Base-by-base conservation (phyloP, 805 yeast species). In the Hanseniaspora meyeri region DNA sequence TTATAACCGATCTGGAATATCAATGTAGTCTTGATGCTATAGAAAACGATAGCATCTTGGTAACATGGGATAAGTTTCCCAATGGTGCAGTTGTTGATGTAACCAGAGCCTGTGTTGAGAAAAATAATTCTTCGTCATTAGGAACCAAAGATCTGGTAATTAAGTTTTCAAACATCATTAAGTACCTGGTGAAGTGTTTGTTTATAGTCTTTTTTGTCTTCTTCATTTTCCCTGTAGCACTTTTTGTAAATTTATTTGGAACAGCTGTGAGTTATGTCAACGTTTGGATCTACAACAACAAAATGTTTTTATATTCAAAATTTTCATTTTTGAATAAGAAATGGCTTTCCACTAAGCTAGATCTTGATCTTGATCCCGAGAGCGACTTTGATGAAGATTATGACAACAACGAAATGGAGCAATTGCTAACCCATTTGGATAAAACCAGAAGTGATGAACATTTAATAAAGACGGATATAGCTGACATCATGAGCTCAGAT, bases 1-100 rank as follows among this genome's bases (percentile, higher is more conserved):
- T 74, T 67, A 83, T 91, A 58, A 75, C 91, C 3, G 75, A 81
- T 34, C 37, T 29, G 20, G 31, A 19, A 24, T 50, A 51, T 19
- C 20, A 14, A 7, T 57, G 59, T 47, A 46, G 42, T 31, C 27
- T 19, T 2, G 17, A 46, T n/a, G 29, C 49, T 11, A 19, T 31
- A 1, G 59, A 57, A 36, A 37, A 31, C 4, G 56, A 50, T n/a
- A 11, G 7, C 16, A 29, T 52, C 9, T 31, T 57, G 14, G 8
- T 10, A 16, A 14, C 39, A 10, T 45, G 53, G 46, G 37, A 20
- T 2, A 20, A 48, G 24, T 50, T 56, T 37, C 58, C 58, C 12
- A 34, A n/a, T 16, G 39, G 17, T 3, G 38, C 51, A 3, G n/a
- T 56, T 27, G 9, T 57, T 9, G 56, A 57, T 46, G 56, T 57